Evolutionary conservation across 352 stramenopile species (phyloP), one percentile per base, ranked within the genome.

Genomic region (Globisporangium paroecandrum): DNA sequence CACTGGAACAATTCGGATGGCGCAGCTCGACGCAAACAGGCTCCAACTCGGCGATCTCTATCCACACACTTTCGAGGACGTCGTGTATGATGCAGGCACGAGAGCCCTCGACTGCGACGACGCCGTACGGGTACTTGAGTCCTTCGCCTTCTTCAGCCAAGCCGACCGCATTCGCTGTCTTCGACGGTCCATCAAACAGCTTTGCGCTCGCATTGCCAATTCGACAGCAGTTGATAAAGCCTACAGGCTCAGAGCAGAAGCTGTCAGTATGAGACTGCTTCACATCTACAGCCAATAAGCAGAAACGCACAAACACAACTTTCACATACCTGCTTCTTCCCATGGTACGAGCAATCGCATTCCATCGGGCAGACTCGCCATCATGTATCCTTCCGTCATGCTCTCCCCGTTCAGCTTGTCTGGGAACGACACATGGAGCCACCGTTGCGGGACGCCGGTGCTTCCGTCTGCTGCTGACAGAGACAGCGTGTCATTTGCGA

Each of bases 401-500:
- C 9, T 8, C 43, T 78, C 70, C 29, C 71, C 70, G 2, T 73
- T 72, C 4, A 46, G 29, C 15, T 71, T 64, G 36, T 87, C 76
- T 10, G 56, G 66, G 59, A 85, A 79, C 9, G 59, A 64, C 27
- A 93, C 84, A 29, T 83, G 81, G 13, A 91, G 71, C 84, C 84
- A 93, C 27, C 66, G 71, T 57, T 82, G 64, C 27, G 49, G 22
- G n/a, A 25, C 51, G 25, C n/a, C 43, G 53, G 20, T 6, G 8
- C 20, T 68, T 54, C 15, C 59, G 24, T 29, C 22, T 18, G 24
- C 47, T 53, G 24, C 49, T 51, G 43, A 22, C 15, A 43, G 51
- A 29, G 63, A 62, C 10, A 49, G 64, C 56, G 27, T 60, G 32
- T 63, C 66, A 25, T 68, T 61, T 2, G 34, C 64, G 27, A 82